A percentile compares a stretch with the other conserved stretches of the same genome.
These are phyloP conservation scores for Fusarium avenaceum DNA, from an alignment of 2,329 filamentous ascomycete genomes.

Conservation along the genomic window DNA sequence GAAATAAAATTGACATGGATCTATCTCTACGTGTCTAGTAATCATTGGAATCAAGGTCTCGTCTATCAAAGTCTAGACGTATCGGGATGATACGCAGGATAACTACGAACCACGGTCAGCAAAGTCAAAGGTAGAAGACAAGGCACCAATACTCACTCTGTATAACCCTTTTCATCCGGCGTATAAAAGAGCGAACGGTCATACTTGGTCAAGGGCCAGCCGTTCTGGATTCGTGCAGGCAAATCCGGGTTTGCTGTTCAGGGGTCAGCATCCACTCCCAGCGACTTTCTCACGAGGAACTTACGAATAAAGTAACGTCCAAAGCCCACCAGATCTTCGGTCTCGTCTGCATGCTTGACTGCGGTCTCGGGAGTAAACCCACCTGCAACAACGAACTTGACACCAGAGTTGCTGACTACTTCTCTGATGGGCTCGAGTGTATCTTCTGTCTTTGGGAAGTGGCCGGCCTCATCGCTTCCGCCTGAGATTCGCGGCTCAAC, in stretches of 20 bases:
- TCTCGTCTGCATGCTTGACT: conserved; percentile 48
- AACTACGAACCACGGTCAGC: conserved; percentile 24
- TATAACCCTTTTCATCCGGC: conserved; percentile 36
- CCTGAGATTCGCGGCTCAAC: conserved; percentile 69
- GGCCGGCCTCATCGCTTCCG: conserved; percentile 52
- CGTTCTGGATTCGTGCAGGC: conserved; percentile 45
- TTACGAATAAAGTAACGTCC: conserved; percentile 52
- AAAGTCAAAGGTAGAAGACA: background rate
- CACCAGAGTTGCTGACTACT: conserved; percentile 48
- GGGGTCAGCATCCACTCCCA: conserved; percentile 6
- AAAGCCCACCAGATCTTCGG: conserved; percentile 54
- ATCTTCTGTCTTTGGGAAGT: conserved; percentile 52
- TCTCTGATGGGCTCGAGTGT: conserved; percentile 52
- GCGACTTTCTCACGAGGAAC: background rate
- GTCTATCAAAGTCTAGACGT: conserved; percentile 28
- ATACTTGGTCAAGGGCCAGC: conserved; percentile 43
- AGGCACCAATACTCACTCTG: conserved; percentile 31
- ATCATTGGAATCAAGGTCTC: background rate
- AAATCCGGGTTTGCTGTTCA: conserved; percentile 44
- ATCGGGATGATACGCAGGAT: conserved; percentile 32
- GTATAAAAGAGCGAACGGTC: conserved; percentile 44
- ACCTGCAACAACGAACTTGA: conserved; percentile 53
- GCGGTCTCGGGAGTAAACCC: conserved; percentile 52
- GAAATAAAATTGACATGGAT: background rate
- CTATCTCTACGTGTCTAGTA: background rate